These are phyloP conservation scores for Salix purpurea DNA, from an alignment of 345 rosid species.

Conservation along the genomic window DNA sequence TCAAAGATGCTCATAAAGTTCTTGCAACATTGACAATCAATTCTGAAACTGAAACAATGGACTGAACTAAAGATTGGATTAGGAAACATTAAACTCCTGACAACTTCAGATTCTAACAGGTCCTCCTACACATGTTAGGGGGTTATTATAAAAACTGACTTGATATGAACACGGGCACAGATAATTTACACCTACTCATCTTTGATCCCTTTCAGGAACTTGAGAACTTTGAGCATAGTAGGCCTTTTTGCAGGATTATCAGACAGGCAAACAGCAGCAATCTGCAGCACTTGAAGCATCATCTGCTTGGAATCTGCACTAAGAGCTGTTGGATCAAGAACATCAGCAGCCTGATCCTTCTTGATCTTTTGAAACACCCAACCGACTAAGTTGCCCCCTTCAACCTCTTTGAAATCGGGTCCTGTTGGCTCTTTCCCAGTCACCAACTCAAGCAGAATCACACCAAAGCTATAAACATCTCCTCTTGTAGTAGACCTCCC, in stretches of 20 bases:
- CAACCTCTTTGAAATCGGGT: slow-evolving; percentile 84
- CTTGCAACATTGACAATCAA: neutral
- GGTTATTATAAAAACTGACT: slow-evolving; percentile 15
- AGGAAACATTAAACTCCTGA: neutral
- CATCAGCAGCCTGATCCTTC: slow-evolving; percentile 56
- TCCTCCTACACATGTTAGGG: slow-evolving; percentile 4
- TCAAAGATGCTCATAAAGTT: neutral
- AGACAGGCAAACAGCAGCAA: slow-evolving; percentile 57
- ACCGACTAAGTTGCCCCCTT: slow-evolving; percentile 89
- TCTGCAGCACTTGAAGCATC: slow-evolving; percentile 65
- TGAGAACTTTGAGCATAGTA: slow-evolving; percentile 58
- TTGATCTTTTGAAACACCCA: slow-evolving; percentile 76
- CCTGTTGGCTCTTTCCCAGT: slow-evolving; percentile 94
- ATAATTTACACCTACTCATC: slow-evolving; percentile 11
- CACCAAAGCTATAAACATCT: slow-evolving; percentile 92
- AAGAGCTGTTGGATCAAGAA: slow-evolving; percentile 55
- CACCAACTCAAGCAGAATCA: slow-evolving; percentile 75
- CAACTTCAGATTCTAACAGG: neutral
- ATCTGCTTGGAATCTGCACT: slow-evolving; percentile 38
- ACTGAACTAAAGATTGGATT: slow-evolving; percentile 7
- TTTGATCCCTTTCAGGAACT: slow-evolving; percentile 48
- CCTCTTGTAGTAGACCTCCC: slow-evolving; percentile 71
- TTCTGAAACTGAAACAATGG: neutral
- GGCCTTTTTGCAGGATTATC: slow-evolving; percentile 79
- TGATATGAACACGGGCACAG: neutral